A percentile compares a stretch with the other conserved stretches of the same genome.
These are phyloP conservation scores for Ambispora gerdemannii DNA, from an alignment of 192 early-diverging fungal species.

Conservation along the genomic window DNA sequence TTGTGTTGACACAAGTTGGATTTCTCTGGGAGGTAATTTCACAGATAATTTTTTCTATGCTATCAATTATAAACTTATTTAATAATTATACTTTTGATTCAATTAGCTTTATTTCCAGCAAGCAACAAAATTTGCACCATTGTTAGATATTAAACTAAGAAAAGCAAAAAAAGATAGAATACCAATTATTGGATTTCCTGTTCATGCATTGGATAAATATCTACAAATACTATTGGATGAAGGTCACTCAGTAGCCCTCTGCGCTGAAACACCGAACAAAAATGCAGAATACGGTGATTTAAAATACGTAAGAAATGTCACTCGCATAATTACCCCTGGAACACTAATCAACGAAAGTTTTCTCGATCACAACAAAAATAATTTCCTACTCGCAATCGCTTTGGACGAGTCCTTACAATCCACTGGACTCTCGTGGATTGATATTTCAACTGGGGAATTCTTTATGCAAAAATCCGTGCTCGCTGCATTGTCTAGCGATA, in stretches of 20 bases:
- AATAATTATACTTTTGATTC: background rate
- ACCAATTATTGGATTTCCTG: slow-evolving; percentile 73
- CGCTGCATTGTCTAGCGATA: slow-evolving; percentile 55
- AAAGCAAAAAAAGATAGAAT: slow-evolving; percentile 50
- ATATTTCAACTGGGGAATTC: slow-evolving; percentile 90
- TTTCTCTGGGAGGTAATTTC: slow-evolving; percentile 69
- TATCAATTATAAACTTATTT: background rate
- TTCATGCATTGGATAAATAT: slow-evolving; percentile 59
- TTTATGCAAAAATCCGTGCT: slow-evolving; percentile 56
- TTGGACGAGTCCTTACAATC: slow-evolving; percentile 30
- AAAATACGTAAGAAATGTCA: slow-evolving; percentile 64
- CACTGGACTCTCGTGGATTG: slow-evolving; percentile 83
- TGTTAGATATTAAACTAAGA: slow-evolving; percentile 71
- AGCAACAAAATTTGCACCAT: slow-evolving; percentile 60
- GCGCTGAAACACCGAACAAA: slow-evolving; percentile 57
- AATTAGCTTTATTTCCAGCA: slow-evolving; percentile 67
- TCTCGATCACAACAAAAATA: slow-evolving; percentile 62
- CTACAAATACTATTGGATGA: slow-evolving; percentile 63
- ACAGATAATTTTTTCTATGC: background rate
- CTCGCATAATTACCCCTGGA: slow-evolving; percentile 81
- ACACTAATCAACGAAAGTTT: slow-evolving; percentile 79
- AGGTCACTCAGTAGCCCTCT: slow-evolving; percentile 61
- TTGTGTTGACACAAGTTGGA: slow-evolving; percentile 72
- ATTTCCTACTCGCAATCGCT: slow-evolving; percentile 69
- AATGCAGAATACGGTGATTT: slow-evolving; percentile 41